Conservation (phyloP, 441 rosid genomes). For the Biscutella auriculata region DNA sequence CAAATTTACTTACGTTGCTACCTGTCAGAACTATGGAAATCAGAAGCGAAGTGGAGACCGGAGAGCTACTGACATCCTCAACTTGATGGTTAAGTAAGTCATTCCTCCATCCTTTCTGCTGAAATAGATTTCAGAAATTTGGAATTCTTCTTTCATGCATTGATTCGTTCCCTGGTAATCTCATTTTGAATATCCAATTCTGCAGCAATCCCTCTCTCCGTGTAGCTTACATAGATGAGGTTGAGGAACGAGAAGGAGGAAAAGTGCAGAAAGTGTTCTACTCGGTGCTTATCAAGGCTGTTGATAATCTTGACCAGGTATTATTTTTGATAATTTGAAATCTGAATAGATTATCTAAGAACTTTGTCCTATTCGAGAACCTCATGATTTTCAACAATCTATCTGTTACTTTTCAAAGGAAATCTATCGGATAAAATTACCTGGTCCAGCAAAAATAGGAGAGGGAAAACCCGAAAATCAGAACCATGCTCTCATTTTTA, state of each 20-base stretch:
- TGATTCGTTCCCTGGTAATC: constrained; percentile 14
- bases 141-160: neutral
- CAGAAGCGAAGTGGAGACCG: constrained; percentile 92
- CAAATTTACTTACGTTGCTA: constrained; percentile 93
- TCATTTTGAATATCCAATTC: constrained; percentile 15
- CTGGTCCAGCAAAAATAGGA: constrained; percentile 76
- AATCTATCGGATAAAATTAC: constrained; percentile 81
- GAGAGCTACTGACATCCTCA: constrained; percentile 87
- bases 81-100: constrained; percentile 94
- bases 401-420: constrained; percentile 37
- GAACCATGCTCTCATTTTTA: constrained; percentile 76
- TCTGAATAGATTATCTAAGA: constrained; percentile 2
- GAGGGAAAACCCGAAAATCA: constrained; percentile 97
- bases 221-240: constrained; percentile 93
- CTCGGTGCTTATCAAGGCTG: constrained; percentile 85
- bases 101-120: constrained; percentile 8
- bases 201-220: constrained; percentile 87
- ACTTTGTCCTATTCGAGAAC: neutral
- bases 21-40: constrained; percentile 92
- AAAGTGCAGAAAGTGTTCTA: constrained; percentile 70
- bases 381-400: constrained; percentile 8
- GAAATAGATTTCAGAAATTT: neutral
- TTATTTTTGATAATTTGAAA: neutral
- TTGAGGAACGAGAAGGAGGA: constrained; percentile 76
- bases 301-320: constrained; percentile 91